Base-by-base conservation (phyloP, 768 basidiomycete species). In the Kwoniella newhampshirensis region DNA sequence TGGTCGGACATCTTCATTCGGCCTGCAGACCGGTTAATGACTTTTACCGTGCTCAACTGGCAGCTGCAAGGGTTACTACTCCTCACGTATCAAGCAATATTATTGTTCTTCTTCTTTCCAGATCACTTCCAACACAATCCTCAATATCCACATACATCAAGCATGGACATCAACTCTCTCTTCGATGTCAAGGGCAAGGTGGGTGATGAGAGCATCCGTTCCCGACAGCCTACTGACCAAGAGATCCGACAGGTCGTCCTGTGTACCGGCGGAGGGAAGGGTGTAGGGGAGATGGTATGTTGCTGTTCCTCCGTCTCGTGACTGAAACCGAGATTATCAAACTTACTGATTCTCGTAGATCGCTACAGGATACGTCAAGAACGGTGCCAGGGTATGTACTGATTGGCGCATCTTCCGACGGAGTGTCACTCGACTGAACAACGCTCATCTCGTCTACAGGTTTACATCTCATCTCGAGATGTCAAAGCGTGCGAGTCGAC, bases 211-310 rank as follows among this genome's bases (percentile, higher is more conserved):
- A 20, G 1, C 42, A 23, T 12, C 23, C 18, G n/a, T n/a, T n/a
- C n/a, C n/a, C n/a, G n/a, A n/a, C n/a, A n/a, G n/a, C n/a, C n/a
- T n/a, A 18, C 28, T 26, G 48, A 30, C 39, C 13, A 1, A 25
- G 13, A 28, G 23, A 39, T 42, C 20, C 28, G 18, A 32, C 35
- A 74, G 70, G 70, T 76, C 15, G 84, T 85, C 4, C 78, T 87
- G 21, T 80, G 86, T 36, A 86, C 85, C 3, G 86, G 86, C 6
- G 86, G 86, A 11, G 84, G 82, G 26, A 78, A 83, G 55, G 86
- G 86, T 4, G 81, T 86, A 27, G 85, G 86, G 4, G 85, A 84
- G 77, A 84, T 84, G 83, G 83, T 81, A 47, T 59, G 78, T n/a
- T 73, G 20, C n/a, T 36, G 12, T 51, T 20, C 9, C 21, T 45